phyloP scores from a whole-genome alignment of 768 basidiomycete species.

The Suillus occidentalis region DNA sequence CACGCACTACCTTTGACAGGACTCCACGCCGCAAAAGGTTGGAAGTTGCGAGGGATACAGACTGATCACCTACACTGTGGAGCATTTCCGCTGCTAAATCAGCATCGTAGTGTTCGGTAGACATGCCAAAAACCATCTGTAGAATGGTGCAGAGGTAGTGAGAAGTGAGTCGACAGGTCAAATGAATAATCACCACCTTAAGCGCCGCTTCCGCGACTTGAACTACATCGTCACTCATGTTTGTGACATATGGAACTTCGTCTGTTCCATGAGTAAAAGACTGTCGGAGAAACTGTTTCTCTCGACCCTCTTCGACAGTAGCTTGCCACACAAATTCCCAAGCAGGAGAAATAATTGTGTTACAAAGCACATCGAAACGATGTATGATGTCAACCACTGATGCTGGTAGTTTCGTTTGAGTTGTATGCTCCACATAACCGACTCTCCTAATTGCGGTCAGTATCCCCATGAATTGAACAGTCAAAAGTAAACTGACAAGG shows the following conservation, averaged over 20 bases:
- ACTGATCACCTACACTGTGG: constrained; percentile 52
- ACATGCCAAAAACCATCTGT: constrained; percentile 78
- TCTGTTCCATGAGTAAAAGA: constrained; percentile 50
- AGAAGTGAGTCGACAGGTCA: not conserved
- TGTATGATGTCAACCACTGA: constrained; percentile 44
- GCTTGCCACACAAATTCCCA: constrained; percentile 80
- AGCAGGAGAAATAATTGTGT: constrained; percentile 38
- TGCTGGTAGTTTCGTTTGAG: constrained; percentile 39
- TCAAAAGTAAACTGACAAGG: constrained; percentile 58
- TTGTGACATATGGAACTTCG: constrained; percentile 18
- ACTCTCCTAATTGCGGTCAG: constrained; percentile 50
- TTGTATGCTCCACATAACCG: constrained; percentile 52
- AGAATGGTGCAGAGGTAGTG: constrained; percentile 5
- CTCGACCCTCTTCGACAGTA: constrained; percentile 71
- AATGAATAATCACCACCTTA: constrained; percentile 48
- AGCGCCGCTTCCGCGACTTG: constrained; percentile 65
- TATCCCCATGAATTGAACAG: constrained; percentile 1
- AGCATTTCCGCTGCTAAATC: constrained; percentile 60
- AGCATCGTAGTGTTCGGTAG: constrained; percentile 65
- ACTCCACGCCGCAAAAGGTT: constrained; percentile 65
- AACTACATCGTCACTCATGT: constrained; percentile 36
- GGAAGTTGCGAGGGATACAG: constrained; percentile 55
- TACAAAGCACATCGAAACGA: constrained; percentile 54
- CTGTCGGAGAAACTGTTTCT: constrained; percentile 61
- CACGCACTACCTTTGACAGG: constrained; percentile 64